phyloP scores from a whole-genome alignment of 1,139 yeast species.

The Nakaseomyces kungkrabaensis region DNA sequence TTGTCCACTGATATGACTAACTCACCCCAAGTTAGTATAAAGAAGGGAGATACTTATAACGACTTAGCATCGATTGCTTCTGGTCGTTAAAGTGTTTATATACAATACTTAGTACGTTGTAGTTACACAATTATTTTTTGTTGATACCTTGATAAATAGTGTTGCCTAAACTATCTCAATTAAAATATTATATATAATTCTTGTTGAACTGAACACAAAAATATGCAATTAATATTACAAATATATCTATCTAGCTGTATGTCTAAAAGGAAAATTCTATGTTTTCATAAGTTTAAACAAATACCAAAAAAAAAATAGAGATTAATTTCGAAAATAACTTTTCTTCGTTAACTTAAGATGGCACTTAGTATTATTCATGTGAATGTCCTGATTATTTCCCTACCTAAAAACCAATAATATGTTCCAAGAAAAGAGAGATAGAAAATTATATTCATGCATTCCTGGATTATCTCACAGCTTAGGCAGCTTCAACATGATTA shows the following conservation, averaged over 20 bases:
- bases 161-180: neutral
- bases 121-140: neutral
- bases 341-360: too few relatives aligned
- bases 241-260: neutral
- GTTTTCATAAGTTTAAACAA: too few relatives aligned
- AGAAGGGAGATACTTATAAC: slow-evolving; percentile 46
- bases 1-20: slow-evolving; percentile 1
- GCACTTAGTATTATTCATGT: too few relatives aligned
- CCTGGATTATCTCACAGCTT: too few relatives aligned
- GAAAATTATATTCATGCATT: too few relatives aligned
- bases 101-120: neutral
- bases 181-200: too few relatives aligned
- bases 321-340: too few relatives aligned
- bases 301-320: too few relatives aligned
- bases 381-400: too few relatives aligned
- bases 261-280: neutral
- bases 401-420: too few relatives aligned
- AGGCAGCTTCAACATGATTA: neutral
- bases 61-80: slow-evolving; percentile 41
- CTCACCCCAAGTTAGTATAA: slow-evolving; percentile 22
- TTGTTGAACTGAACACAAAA: neutral
- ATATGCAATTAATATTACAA: neutral
- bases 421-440: too few relatives aligned
- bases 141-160: neutral
- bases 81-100: slow-evolving; percentile 8